Evolutionary conservation across 2,329 filamentous ascomycete genomes (phyloP), one percentile per base, ranked within the genome.

Genomic region (Fusarium sp.): DNA sequence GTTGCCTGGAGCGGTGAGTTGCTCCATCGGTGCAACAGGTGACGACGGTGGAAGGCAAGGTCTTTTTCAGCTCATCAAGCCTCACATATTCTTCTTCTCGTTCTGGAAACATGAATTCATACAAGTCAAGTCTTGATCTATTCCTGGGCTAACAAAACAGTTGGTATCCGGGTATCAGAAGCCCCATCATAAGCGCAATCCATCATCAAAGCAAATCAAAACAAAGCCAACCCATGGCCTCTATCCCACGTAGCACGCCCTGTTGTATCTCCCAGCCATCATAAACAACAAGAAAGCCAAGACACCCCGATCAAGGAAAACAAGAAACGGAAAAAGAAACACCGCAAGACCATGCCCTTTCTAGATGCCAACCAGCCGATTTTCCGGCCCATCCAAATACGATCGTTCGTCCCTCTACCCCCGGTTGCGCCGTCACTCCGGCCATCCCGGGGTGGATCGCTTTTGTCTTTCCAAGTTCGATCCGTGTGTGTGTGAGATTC

Each of bases 91-190:
- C 38, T 20, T 40, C n/a, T 9, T 38, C 29, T 36, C 18, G 13
- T 53, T 20, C 29, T 6, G 2, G 25, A n/a, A 23, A 14, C 31
- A 36, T 36, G 8, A 9, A 25, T 23, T 36, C n/a, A 20, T 29
- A 51, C 6, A 42, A 10, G 20, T 11, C 20, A 56, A 27, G 27
- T 57, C 61, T 53, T 33, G 38, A n/a, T 70, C 67, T 58, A 69
- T 58, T 34, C 50, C n/a, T 20, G 60, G 38, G 42, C 34, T 50
- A 64, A 27, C 42, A 46, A 69, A 58, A 23, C 50, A 58, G 44
- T 40, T 61, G 31, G 58, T 63, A 72, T 73, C 62, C 34, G 60
- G 65, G 64, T 72, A 71, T 73, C 65, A 72, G 42, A 64, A 61
- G 40, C 55, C 64, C 65, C 49, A 58, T 58, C 49, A 61, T 60